Percentiles rank a stretch among this genome's conserved stretches.
Conservation (phyloP, 1,284 basidiomycete species). For the Moesziomyces globuligerus region DNA sequence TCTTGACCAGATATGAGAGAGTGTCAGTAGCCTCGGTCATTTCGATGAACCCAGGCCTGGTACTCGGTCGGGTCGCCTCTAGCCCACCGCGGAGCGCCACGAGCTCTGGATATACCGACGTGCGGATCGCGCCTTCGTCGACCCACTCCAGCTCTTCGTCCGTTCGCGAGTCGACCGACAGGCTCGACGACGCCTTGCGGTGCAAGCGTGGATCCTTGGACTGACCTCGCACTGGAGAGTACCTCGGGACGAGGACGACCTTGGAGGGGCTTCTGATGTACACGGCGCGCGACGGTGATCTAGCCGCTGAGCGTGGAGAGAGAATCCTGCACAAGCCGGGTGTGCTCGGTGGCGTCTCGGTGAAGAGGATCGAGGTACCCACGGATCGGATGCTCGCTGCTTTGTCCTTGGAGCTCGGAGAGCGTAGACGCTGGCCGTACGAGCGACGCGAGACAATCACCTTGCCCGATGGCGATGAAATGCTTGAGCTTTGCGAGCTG, state of each 20-base stretch:
- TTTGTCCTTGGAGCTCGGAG: slow-evolving; percentile 16
- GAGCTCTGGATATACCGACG: not conserved
- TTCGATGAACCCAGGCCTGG: slow-evolving; percentile 34
- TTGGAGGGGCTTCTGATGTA: slow-evolving; percentile 22
- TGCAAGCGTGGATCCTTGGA: not conserved
- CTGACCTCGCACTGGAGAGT: slow-evolving; percentile 11
- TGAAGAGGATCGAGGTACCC: slow-evolving; percentile 38
- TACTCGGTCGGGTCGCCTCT: slow-evolving; percentile 6
- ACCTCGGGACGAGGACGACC: slow-evolving; percentile 15
- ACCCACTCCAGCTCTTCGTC: slow-evolving; percentile 33
- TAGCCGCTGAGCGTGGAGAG: slow-evolving; percentile 8
- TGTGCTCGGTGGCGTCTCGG: slow-evolving; percentile 15
- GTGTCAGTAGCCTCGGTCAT: slow-evolving; percentile 34
- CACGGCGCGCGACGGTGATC: slow-evolving; percentile 7
- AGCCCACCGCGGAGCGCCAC: slow-evolving; percentile 4
- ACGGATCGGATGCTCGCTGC: slow-evolving; percentile 35
- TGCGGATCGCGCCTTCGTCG: slow-evolving; percentile 12
- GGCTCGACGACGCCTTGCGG: slow-evolving; percentile 10
- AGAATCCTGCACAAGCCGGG: slow-evolving; percentile 26
- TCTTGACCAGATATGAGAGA: slow-evolving; percentile 27
- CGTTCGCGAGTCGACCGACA: slow-evolving; percentile 12
- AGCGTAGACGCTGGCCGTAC: slow-evolving; percentile 23
- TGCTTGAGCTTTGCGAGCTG: slow-evolving; percentile 39
- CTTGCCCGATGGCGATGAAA: slow-evolving; percentile 33
- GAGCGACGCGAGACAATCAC: slow-evolving; percentile 44